Percentiles rank a stretch among this genome's conserved stretches.
Conservation (phyloP, 139 green algal species). For the Chlamydomonas incerta region DNA sequence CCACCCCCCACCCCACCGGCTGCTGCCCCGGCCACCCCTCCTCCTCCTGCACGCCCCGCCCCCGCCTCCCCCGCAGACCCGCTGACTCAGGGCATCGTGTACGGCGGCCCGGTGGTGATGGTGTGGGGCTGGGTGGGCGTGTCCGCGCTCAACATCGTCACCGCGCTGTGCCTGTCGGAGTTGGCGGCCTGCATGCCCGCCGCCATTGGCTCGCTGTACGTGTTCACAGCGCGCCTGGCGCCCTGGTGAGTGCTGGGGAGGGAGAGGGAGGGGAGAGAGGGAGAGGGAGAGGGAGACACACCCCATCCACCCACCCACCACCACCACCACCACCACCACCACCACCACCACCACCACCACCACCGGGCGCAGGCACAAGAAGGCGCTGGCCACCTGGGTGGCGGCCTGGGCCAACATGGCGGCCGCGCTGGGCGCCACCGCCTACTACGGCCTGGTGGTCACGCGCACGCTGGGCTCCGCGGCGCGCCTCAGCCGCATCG, state of each 20-base stretch:
- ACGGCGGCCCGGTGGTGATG: not conserved
- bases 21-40: no score
- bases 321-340: no score
- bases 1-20: no score
- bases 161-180: conserved; percentile 13
- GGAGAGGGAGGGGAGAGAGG: not conserved
- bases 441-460: not conserved
- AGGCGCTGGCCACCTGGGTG: not conserved
- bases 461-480: not conserved
- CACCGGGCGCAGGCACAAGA: not conserved
- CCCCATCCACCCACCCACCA: no score
- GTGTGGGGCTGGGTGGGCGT: not conserved
- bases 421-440: not conserved
- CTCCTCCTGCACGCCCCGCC: not conserved
- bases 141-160: not conserved
- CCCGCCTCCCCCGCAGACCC: not conserved
- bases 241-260: not conserved
- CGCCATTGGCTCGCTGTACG: conserved; percentile 2
- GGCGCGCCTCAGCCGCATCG: not conserved
- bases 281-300: not conserved
- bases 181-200: conserved; percentile 23
- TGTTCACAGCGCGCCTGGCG: conserved; percentile 18
- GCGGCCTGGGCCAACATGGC: conserved; percentile 4
- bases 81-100: not conserved
- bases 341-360: no score